Conservation (phyloP, 2,329 filamentous ascomycete species). For the Aureobasidium melanogenum region DNA sequence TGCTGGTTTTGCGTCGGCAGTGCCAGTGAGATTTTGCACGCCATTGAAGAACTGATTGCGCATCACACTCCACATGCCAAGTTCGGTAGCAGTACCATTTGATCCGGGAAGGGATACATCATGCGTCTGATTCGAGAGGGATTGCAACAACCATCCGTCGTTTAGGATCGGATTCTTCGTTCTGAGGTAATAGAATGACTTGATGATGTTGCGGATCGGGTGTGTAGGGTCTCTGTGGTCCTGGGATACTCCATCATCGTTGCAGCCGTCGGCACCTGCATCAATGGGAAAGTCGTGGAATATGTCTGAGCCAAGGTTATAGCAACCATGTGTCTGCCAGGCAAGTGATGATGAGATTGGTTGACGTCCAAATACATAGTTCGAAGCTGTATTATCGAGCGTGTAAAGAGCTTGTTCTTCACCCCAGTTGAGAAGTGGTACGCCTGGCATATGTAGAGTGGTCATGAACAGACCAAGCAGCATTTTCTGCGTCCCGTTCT, state of each 20-base stretch:
- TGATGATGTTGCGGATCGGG: constrained; percentile 52
- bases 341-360: constrained; percentile 52
- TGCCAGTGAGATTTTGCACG: constrained; percentile 38
- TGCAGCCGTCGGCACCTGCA: constrained; percentile 44
- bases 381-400: constrained; percentile 53
- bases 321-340: constrained; percentile 58
- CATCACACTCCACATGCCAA: constrained; percentile 52
- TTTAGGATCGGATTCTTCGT: constrained; percentile 49
- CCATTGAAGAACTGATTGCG: constrained; percentile 39
- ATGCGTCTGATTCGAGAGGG: constrained; percentile 49
- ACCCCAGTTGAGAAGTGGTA: constrained; percentile 54
- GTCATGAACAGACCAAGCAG: constrained; percentile 52
- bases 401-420: constrained; percentile 57
- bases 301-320: constrained; percentile 46
- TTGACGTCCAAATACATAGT: constrained; percentile 58
- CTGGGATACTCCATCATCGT: constrained; percentile 47
- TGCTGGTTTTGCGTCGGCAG: constrained; percentile 26
- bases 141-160: constrained; percentile 47
- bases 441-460: constrained; percentile 51
- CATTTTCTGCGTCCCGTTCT: constrained; percentile 48
- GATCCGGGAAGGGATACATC: constrained; percentile 45
- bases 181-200: constrained; percentile 53
- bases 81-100: constrained; percentile 44
- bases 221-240: constrained; percentile 57
- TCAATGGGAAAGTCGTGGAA: constrained; percentile 52